Percentiles rank a stretch among this genome's conserved stretches.
Conservation (phyloP, 768 basidiomycete genomes). For the Psilocybe cubensis region DNA sequence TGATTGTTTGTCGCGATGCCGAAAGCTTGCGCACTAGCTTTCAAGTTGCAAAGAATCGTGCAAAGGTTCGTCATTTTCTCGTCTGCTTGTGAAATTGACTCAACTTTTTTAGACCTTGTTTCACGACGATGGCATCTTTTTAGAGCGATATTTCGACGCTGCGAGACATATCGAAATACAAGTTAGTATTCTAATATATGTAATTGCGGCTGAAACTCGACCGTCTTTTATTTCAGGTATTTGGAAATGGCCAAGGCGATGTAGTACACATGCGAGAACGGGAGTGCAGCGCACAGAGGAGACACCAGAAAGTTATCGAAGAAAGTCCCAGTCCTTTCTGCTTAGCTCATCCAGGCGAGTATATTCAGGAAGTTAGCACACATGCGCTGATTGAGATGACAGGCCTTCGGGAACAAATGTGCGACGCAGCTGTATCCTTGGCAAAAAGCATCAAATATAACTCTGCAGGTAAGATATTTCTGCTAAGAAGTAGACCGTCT, state of each 20-base stretch:
- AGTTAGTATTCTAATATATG: conserved; percentile 30
- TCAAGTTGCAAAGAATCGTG: conserved; percentile 38
- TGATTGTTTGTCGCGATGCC: conserved; percentile 54
- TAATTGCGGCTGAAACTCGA: background rate
- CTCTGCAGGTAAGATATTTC: conserved; percentile 51
- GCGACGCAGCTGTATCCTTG: conserved; percentile 53
- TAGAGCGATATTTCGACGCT: conserved; percentile 60
- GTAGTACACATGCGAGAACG: conserved; percentile 70
- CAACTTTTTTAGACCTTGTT: conserved; percentile 44
- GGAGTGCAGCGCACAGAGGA: conserved; percentile 70
- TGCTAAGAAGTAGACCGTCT: background rate
- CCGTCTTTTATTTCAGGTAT: conserved; percentile 44
- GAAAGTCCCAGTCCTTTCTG: conserved; percentile 70
- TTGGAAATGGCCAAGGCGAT: conserved; percentile 64
- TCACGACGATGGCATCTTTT: conserved; percentile 51
- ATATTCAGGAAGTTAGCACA: background rate
- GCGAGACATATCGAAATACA: conserved; percentile 72
- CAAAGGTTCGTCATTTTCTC: conserved; percentile 39
- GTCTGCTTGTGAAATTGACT: background rate
- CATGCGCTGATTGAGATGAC: background rate
- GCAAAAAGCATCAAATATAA: conserved; percentile 54
- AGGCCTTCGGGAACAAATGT: conserved; percentile 53
- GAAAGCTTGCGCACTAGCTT: conserved; percentile 41
- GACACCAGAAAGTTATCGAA: conserved; percentile 77
- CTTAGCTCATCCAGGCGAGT: conserved; percentile 43